Conservation (phyloP, 768 basidiomycete species). For the Rhodotorula paludigena region DNA sequence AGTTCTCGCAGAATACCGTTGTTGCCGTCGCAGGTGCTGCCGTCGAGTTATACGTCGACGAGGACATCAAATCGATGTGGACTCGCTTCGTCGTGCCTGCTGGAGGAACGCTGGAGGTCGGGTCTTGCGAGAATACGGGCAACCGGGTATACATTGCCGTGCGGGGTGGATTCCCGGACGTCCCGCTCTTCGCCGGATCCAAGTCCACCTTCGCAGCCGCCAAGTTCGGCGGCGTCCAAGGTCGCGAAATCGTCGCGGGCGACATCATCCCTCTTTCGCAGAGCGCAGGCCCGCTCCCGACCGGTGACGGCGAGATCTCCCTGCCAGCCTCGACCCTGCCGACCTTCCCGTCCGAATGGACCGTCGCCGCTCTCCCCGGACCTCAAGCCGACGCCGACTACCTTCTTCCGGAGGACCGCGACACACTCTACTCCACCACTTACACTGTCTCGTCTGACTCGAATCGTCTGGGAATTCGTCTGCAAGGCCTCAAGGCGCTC, state of each 20-base stretch:
- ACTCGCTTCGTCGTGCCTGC: conserved; percentile 52
- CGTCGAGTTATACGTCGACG: conserved; percentile 52
- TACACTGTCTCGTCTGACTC: conserved; percentile 59
- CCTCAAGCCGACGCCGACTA: conserved; percentile 62
- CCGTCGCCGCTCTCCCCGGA: conserved; percentile 57
- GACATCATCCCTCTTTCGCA: conserved; percentile 54
- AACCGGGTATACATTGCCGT: conserved; percentile 59
- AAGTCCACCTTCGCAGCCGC: conserved; percentile 53
- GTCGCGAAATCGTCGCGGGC: conserved; percentile 54
- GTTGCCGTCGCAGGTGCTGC: conserved; percentile 59
- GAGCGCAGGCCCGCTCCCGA: conserved; percentile 44
- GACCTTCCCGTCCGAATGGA: conserved; percentile 55
- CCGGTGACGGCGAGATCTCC: conserved; percentile 37
- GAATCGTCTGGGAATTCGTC: conserved; percentile 62
- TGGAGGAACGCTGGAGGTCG: conserved; percentile 52
- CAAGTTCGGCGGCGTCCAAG: conserved; percentile 45
- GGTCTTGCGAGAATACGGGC: conserved; percentile 48
- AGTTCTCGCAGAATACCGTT: conserved; percentile 55
- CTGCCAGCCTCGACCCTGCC: conserved; percentile 27
- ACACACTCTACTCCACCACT: conserved; percentile 54
- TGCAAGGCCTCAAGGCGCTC: conserved; percentile 54
- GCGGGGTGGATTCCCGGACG: conserved; percentile 59
- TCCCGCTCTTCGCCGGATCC: conserved; percentile 55
- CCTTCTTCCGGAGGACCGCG: conserved; percentile 54
- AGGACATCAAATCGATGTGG: conserved; percentile 53